phyloP scores from a whole-genome alignment of 208 protist genomes.

The Trypanosoma cruzi region DNA sequence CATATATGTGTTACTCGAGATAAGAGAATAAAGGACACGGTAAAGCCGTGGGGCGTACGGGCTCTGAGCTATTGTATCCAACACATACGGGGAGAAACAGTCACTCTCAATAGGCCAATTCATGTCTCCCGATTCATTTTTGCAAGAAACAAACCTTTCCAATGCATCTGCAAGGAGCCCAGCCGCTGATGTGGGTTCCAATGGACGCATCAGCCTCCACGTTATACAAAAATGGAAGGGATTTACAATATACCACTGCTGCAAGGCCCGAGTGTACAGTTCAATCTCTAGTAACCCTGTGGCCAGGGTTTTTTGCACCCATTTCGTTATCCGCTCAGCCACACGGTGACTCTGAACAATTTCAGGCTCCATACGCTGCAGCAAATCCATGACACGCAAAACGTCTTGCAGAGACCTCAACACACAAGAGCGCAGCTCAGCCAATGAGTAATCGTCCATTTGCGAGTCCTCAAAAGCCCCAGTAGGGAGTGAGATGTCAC shows the following conservation, averaged over 20 bases:
- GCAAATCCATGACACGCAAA: constrained; percentile 27
- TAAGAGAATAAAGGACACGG: constrained; percentile 23
- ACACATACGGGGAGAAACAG: constrained; percentile 19
- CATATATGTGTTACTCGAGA: constrained; percentile 31
- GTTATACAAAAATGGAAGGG: constrained; percentile 29
- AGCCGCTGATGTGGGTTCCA: constrained; percentile 29
- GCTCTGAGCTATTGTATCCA: constrained; percentile 26
- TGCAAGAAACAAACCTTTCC: constrained; percentile 14
- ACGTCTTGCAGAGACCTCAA: constrained; percentile 22
- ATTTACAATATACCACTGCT: constrained; percentile 32
- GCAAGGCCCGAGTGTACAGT: constrained; percentile 12
- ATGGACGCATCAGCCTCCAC: constrained; percentile 21
- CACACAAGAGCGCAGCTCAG: constrained; percentile 14
- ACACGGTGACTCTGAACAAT: constrained; percentile 9
- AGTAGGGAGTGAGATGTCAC: background rate
- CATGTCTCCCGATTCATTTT: background rate
- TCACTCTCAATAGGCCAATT: constrained; percentile 19
- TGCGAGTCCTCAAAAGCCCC: constrained; percentile 4
- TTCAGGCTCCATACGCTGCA: constrained; percentile 25
- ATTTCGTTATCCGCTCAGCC: constrained; percentile 28
- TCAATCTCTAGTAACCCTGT: constrained; percentile 1
- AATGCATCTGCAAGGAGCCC: constrained; percentile 17
- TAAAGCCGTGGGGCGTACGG: constrained; percentile 19
- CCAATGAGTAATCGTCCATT: constrained; percentile 17
- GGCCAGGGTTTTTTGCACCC: background rate